Percentiles rank a stretch among this genome's conserved stretches.
Conservation (phyloP, 371 early-diverging fungal species). For the Synchytrium microbalum region DNA sequence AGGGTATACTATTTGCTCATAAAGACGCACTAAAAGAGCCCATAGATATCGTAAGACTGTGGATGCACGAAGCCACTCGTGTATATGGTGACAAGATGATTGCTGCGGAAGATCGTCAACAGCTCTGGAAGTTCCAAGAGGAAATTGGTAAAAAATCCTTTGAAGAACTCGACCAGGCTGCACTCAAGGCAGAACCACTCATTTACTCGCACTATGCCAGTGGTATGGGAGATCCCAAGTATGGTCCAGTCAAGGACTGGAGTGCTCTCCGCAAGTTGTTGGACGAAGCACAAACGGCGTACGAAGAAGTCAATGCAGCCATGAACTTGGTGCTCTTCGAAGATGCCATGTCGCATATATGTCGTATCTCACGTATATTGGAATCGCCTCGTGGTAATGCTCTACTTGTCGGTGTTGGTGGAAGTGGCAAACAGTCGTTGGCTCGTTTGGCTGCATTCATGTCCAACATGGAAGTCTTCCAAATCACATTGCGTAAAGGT, state of each 20-base stretch:
- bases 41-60: conserved; percentile 43
- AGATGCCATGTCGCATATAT: conserved; percentile 55
- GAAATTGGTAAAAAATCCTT: conserved; percentile 49
- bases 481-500: conserved; percentile 51
- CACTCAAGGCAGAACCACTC: conserved; percentile 44
- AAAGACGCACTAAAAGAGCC: conserved; percentile 48
- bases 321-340: conserved; percentile 56
- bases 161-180: conserved; percentile 48
- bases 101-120: conserved; percentile 33
- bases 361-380: conserved; percentile 50
- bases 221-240: conserved; percentile 51
- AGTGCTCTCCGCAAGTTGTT: conserved; percentile 34
- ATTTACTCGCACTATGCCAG: conserved; percentile 48
- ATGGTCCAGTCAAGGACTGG: conserved; percentile 49
- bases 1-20: conserved; percentile 41
- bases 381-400: conserved; percentile 54
- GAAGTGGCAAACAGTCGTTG: conserved; percentile 51
- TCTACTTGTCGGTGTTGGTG: conserved; percentile 54
- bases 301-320: conserved; percentile 53
- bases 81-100: conserved; percentile 55
- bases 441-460: conserved; percentile 51
- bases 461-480: conserved; percentile 53
- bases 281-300: conserved; percentile 52
- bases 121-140: conserved; percentile 37
- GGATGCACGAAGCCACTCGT: conserved; percentile 46